These are phyloP conservation scores for Haplographium delicatum DNA, from an alignment of 495 filamentous ascomycete species.

Conservation along the genomic window DNA sequence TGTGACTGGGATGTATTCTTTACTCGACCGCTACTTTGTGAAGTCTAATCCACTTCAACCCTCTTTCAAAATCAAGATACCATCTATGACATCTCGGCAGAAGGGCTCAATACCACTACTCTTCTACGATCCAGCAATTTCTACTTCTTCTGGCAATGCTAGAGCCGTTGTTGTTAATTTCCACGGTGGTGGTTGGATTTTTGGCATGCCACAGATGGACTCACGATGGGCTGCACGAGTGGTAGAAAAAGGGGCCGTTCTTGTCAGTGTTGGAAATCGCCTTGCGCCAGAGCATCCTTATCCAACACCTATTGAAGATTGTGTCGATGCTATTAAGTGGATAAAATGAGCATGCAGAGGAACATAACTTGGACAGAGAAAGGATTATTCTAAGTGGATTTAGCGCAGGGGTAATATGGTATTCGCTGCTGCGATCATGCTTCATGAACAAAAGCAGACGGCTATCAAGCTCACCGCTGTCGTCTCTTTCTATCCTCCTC, in stretches of 20 bases:
- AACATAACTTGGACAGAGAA: conserved; percentile 46
- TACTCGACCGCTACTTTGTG: too few relatives aligned
- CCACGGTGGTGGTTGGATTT: conserved; percentile 70
- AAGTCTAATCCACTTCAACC: too few relatives aligned
- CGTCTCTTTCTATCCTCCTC: conserved; percentile 75
- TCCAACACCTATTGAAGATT: conserved; percentile 40
- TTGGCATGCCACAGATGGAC: conserved; percentile 64
- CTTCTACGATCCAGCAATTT: conserved; percentile 4
- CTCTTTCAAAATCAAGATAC: too few relatives aligned
- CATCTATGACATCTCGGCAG: too few relatives aligned
- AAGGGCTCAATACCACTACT: too few relatives aligned
- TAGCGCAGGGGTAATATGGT: conserved; percentile 79
- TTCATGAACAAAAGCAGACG: conserved; percentile 33
- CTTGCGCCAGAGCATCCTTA: conserved; percentile 41
- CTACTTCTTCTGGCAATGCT: neutral
- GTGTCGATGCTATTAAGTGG: conserved; percentile 60
- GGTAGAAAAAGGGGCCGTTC: conserved; percentile 48
- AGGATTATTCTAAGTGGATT: conserved; percentile 76
- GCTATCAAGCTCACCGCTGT: conserved; percentile 34
- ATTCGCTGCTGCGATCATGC: conserved; percentile 66
- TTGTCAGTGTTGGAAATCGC: conserved; percentile 40
- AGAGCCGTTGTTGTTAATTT: conserved; percentile 63
- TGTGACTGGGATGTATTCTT: too few relatives aligned
- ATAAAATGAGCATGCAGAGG: conserved; percentile 47
- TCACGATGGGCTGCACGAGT: conserved; percentile 62